Evolutionary conservation across 2,329 filamentous ascomycete species (phyloP), one percentile per base, ranked within the genome.

Genomic region (Aaosphaeria pasadenensis): DNA sequence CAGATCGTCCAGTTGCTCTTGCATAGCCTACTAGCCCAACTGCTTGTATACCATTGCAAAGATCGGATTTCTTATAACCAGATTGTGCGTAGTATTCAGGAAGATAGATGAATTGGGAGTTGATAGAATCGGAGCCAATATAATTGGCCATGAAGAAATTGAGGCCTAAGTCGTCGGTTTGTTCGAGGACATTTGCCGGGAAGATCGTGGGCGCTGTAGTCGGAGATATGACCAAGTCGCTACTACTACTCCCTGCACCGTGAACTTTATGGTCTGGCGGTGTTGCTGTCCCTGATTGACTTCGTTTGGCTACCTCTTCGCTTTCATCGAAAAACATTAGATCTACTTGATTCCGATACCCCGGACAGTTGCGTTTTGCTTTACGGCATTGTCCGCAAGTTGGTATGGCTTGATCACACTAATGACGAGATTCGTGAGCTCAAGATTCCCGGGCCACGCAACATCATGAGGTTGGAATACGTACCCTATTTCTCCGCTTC

Each of bases 281-380:
- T 40, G 39, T 7, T 9, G 9, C 17, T 40, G 39, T 13, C 6
- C 11, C 50, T n/a, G 7, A 33, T 4, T 39, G 30, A 13, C 13
- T 54, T 35, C 57, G 63, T 11, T 49, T 57, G 7, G 51, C 46
- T 11, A 64, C 52, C 31, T 56, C 53, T 7, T 44, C 45, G 39
- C 54, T 66, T 43, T 66, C 58, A 30, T 67, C 59, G 32, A 58
- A 57, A 42, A 66, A 65, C 52, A 64, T 54, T 6, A 67, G 52
- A 44, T 66, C 63, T 7, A 57, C 43, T 6, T 45, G 43, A 41
- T 60, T 60, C 29, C 62, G 58, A 39, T 65, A 67, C 5, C 63
- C 62, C 36, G 60, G 50, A 43, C 62, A 64, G 36, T 39, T 42
- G 28, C 62, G 53, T 28, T 63, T 58, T 11, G 54, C 52, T 46